Evolutionary conservation across 306 rosid genomes (phyloP).

Genomic region (Spatholobus suberectus): DNA sequence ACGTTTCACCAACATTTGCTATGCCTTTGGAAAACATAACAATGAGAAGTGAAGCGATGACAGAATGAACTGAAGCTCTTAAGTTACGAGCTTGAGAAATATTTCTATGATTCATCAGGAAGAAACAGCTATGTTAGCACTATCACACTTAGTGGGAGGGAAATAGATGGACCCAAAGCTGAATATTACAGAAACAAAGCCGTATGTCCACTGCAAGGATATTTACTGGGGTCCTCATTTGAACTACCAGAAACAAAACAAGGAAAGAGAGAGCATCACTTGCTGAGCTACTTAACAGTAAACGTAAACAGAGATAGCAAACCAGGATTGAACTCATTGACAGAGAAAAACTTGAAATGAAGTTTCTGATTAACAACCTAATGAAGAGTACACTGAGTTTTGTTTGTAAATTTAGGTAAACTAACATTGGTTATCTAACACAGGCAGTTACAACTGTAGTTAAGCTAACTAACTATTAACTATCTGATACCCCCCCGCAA

Average conservation of each 20-base stretch:
- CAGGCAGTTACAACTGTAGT: too few species aligned
- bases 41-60: constrained; percentile 54
- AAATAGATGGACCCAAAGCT: constrained; percentile 56
- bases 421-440: too few species aligned
- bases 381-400: too few species aligned
- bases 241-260: constrained; percentile 63
- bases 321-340: too few species aligned
- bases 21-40: constrained; percentile 61
- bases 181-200: constrained; percentile 62
- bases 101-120: constrained; percentile 65
- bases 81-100: constrained; percentile 75
- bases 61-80: constrained; percentile 78
- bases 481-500: too few species aligned
- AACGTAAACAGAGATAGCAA: too few species aligned
- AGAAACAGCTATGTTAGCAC: constrained; percentile 75
- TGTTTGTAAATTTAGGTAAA: too few species aligned
- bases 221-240: constrained; percentile 75
- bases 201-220: constrained; percentile 91
- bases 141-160: constrained; percentile 67
- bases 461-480: too few species aligned
- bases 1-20: constrained; percentile 74
- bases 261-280: constrained; percentile 71
- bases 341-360: too few species aligned
- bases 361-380: too few species aligned
- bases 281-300: constrained; percentile 70